These are phyloP conservation scores for Eucalyptus erythrocorys DNA, from an alignment of 345 rosid species.

Conservation along the genomic window DNA sequence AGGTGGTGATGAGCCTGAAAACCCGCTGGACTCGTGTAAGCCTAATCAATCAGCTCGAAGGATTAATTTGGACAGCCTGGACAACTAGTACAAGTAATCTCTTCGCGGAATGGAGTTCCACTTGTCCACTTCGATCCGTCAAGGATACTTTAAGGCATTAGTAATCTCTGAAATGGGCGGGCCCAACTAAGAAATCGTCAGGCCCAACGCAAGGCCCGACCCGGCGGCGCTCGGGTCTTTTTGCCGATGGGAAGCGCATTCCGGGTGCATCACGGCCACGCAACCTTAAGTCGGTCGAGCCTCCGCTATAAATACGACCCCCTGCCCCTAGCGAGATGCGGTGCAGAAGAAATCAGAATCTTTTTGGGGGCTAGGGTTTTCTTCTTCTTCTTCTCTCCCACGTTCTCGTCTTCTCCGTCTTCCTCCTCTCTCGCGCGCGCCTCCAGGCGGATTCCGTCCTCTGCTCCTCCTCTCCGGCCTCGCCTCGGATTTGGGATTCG, in stretches of 20 bases:
- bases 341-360: neutral
- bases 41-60: no score
- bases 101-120: neutral
- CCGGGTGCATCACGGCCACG: neutral
- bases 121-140: neutral
- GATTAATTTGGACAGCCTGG: neutral
- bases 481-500: neutral
- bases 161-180: neutral
- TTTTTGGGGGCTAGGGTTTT: neutral
- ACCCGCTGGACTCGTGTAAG: neutral
- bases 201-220: neutral
- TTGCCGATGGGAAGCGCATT: neutral
- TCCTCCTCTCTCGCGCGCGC: neutral
- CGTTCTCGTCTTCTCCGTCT: neutral
- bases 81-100: neutral
- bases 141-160: neutral
- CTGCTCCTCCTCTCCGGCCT: neutral
- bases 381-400: neutral
- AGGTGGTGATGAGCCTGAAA: neutral
- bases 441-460: neutral
- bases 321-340: neutral
- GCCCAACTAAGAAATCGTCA: neutral
- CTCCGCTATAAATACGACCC: neutral
- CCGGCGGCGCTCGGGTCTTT: neutral
- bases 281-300: neutral